Base-by-base conservation (phyloP, 2,329 filamentous ascomycete species). In the Fusarium oligoseptatum region DNA sequence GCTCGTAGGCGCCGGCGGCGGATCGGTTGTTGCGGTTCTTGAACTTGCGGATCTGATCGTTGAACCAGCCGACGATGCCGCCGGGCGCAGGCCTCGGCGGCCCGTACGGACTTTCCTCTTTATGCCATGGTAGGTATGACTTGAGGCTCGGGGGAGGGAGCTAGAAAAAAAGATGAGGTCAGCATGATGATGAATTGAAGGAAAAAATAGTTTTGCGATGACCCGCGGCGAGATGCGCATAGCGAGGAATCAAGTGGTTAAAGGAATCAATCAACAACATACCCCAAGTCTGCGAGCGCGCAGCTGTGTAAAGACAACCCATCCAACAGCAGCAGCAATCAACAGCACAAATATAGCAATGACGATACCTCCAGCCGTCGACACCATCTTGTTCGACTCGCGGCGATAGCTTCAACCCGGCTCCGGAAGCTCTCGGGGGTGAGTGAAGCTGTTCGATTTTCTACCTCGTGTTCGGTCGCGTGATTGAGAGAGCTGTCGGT, bases 61-160 rank as follows among this genome's bases (percentile, higher is more conserved):
- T 90, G 83, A 97, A 81, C 93, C 94, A 97, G 80, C 92, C 93
- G 70, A 89, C 82, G 68, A 95, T 83, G 76, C 94, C 93, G 75
- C 90, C 88, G 9, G 89, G 79, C 72, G 91, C 83, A 76, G 92
- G 81, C 82, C 88, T 76, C 78, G 90, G 84, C 81, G 89, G 83
- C 32, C 85, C 86, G 80, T 87, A 88, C 4, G 85, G 80, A 37
- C 82, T 81, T 17, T 87, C 84, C 66, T 85, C 82, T 74, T 85
- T 84, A 73, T 85, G 83, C 87, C 95, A 96, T 62, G 94, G 94
- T 79, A 95, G 90, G 83, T 92, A 93, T 64, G 91, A 92, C 37
- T 85, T 85, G 67, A 93, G 84, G 12, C 89, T 88, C 2, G 94
- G 94, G 36, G 92, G 90, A 6, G 94, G 93, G 9, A 96, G 91